Percentiles rank a stretch among this genome's conserved stretches.
Conservation (phyloP, 73 alveolate species). For the Tetrahymena elliotti region DNA sequence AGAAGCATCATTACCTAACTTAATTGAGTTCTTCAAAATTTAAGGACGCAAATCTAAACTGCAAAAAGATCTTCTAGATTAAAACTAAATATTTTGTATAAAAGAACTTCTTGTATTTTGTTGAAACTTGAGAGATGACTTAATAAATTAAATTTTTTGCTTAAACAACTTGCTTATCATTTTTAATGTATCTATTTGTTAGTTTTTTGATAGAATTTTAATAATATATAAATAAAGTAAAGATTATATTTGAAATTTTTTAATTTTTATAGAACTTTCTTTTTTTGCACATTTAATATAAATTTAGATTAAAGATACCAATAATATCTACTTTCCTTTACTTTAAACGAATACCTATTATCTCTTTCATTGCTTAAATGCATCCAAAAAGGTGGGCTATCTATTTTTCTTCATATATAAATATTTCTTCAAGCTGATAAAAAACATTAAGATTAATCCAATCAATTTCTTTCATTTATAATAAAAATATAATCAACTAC, state of each 20-base stretch:
- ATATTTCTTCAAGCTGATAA: not conserved
- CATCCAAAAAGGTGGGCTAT: not conserved
- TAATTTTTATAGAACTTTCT: not conserved
- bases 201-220: not conserved
- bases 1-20: not conserved
- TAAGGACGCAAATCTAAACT: not conserved
- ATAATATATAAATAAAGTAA: too few relatives aligned
- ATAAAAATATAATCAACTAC: too few relatives aligned
- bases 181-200: not conserved
- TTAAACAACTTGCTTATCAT: not conserved
- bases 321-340: not conserved
- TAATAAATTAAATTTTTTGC: not conserved
- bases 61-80: not conserved
- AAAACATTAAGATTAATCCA: too few relatives aligned
- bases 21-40: not conserved
- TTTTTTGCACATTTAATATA: not conserved
- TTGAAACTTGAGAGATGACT: not conserved
- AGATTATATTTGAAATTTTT: not conserved
- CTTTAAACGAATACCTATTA: not conserved
- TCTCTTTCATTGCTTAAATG: too few relatives aligned
- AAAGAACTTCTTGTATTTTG: not conserved
- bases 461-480: not conserved
- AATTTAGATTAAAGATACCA: not conserved
- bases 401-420: not conserved
- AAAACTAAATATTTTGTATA: not conserved